phyloP scores from a whole-genome alignment of 2,329 filamentous ascomycete species.

The Thermothelomyces thermophilus region DNA sequence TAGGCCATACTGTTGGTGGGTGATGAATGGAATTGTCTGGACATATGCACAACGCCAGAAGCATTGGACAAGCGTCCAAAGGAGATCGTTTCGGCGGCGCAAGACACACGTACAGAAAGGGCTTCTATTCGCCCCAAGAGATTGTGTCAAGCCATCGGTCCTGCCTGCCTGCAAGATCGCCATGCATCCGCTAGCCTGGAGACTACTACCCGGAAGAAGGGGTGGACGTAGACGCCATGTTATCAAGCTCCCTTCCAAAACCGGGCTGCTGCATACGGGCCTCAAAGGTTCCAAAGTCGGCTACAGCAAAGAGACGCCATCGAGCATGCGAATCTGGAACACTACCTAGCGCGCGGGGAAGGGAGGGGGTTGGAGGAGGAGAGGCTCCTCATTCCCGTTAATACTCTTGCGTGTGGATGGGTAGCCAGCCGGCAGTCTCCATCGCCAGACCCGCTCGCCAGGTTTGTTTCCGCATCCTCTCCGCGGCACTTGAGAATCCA shows the following conservation, averaged over 20 bases:
- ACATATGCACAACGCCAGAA: constrained; percentile 17
- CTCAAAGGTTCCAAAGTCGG: constrained; percentile 14
- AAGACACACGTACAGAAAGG: not conserved
- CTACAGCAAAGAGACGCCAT: constrained; percentile 22
- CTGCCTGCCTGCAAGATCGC: constrained; percentile 14
- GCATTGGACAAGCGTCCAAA: constrained; percentile 11
- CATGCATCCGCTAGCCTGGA: constrained; percentile 7
- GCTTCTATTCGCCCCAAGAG: constrained; percentile 18
- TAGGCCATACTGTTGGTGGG: constrained; percentile 7
- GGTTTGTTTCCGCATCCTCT: not conserved
- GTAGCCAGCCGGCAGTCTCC: constrained; percentile 3
- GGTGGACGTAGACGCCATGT: not conserved
- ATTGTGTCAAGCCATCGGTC: constrained; percentile 18
- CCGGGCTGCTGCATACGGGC: constrained; percentile 14
- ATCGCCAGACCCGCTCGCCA: not conserved
- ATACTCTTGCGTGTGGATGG: constrained; percentile 13
- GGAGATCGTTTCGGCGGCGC: constrained; percentile 2
- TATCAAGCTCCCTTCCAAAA: not conserved
- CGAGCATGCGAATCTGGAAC: constrained; percentile 24
- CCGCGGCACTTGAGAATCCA: constrained; percentile 8
- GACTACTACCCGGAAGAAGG: not conserved
- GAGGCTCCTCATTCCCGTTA: no score
- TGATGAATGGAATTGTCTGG: constrained; percentile 6
- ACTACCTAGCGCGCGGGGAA: constrained; percentile 24
- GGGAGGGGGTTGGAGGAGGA: not conserved